Conservation (phyloP, 352 stramenopile genomes). For the Phytophthora sojae region DNA sequence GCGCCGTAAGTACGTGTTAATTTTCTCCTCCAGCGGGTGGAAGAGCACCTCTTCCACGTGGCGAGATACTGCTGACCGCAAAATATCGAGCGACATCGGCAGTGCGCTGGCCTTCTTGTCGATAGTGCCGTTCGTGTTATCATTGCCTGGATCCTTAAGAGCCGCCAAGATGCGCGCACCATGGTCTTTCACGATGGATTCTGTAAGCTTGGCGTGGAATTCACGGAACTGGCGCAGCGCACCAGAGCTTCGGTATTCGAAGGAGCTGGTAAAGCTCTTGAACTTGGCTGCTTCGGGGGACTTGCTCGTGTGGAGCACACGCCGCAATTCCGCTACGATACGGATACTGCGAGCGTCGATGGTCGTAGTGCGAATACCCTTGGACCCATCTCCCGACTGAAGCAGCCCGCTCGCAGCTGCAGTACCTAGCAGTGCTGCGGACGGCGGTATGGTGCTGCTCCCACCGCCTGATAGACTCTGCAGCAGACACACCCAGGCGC, state of each 20-base stretch:
- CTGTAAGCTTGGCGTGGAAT: slow-evolving; percentile 65
- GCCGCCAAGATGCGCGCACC: slow-evolving; percentile 66
- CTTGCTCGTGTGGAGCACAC: slow-evolving; percentile 81
- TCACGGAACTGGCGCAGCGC: slow-evolving; percentile 68
- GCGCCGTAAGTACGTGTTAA: slow-evolving; percentile 65
- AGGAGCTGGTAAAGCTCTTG: slow-evolving; percentile 68
- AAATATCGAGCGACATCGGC: slow-evolving; percentile 59
- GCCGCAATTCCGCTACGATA: slow-evolving; percentile 84
- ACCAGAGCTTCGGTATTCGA: slow-evolving; percentile 53
- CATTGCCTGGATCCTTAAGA: slow-evolving; percentile 55
- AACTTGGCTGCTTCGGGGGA: slow-evolving; percentile 75
- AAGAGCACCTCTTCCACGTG: slow-evolving; percentile 89
- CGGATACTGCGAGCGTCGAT: slow-evolving; percentile 79
- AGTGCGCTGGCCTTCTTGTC: slow-evolving; percentile 34
- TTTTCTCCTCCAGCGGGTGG: slow-evolving; percentile 64
- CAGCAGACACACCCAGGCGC: slow-evolving; percentile 84
- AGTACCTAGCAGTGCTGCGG: slow-evolving; percentile 43
- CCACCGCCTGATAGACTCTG: slow-evolving; percentile 66
- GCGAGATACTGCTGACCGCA: slow-evolving; percentile 68
- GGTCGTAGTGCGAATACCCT: slow-evolving; percentile 37
- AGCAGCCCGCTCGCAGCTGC: slow-evolving; percentile 34
- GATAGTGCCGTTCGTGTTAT: slow-evolving; percentile 19
- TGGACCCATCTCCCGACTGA: slow-evolving; percentile 42
- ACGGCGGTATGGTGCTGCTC: slow-evolving; percentile 46
- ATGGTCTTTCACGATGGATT: slow-evolving; percentile 73